phyloP scores from a whole-genome alignment of 2,329 filamentous ascomycete genomes.

The Clonostachys solani region DNA sequence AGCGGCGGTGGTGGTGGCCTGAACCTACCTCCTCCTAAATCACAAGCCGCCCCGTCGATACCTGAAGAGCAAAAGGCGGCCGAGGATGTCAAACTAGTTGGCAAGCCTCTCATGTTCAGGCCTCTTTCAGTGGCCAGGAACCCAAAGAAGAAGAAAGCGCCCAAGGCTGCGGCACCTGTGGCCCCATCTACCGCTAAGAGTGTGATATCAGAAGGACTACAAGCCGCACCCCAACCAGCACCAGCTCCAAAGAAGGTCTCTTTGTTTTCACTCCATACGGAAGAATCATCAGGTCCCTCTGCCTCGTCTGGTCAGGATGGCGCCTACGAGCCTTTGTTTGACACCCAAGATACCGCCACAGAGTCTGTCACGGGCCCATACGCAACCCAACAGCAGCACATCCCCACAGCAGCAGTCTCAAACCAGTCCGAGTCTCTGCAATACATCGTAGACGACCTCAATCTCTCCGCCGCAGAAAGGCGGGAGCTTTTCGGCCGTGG shows the following conservation, averaged over 20 bases:
- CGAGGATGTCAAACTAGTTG: slow-evolving; percentile 64
- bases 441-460: slow-evolving; percentile 52
- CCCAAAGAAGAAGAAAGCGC: slow-evolving; percentile 62
- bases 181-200: neutral
- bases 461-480: slow-evolving; percentile 71
- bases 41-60: slow-evolving; percentile 39
- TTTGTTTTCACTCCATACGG: slow-evolving; percentile 60
- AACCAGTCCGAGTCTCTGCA: neutral
- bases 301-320: slow-evolving; percentile 12
- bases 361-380: slow-evolving; percentile 13
- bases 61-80: slow-evolving; percentile 52
- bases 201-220: slow-evolving; percentile 2
- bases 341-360: slow-evolving; percentile 15
- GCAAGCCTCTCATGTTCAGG: slow-evolving; percentile 83
- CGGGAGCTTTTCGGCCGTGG: slow-evolving; percentile 82
- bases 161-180: slow-evolving; percentile 16
- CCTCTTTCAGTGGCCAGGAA: slow-evolving; percentile 81
- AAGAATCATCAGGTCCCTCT: slow-evolving; percentile 23
- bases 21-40: slow-evolving; percentile 34
- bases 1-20: slow-evolving; percentile 10
- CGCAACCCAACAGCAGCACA: neutral
- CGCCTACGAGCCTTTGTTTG: slow-evolving; percentile 50
- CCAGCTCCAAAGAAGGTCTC: slow-evolving; percentile 52
- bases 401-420: neutral
- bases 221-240: slow-evolving; percentile 8